These are phyloP conservation scores for Edaphochlamys debaryana DNA, from an alignment of 139 green algal genomes.

Conservation along the genomic window DNA sequence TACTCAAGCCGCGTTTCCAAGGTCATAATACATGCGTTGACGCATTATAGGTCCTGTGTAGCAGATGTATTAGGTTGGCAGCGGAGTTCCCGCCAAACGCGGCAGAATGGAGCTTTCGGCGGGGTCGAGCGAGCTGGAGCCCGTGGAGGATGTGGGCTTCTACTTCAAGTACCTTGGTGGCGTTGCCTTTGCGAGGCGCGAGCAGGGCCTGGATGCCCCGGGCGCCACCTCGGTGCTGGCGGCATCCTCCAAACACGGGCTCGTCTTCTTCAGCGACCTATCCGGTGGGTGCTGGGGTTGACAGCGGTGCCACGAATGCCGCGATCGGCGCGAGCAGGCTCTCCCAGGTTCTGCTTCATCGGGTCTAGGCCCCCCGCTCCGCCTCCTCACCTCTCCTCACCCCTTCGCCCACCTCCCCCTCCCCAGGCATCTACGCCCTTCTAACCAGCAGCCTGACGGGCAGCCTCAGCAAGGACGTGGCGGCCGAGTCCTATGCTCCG, in stretches of 20 bases:
- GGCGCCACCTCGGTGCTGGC: slow-evolving; percentile 3
- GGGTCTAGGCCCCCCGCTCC: no score
- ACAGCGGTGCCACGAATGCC: neutral
- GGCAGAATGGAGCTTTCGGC: neutral
- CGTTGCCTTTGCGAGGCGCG: neutral
- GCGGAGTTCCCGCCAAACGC: no score
- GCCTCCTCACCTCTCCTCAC: neutral
- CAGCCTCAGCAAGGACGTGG: neutral
- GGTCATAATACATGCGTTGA: no score
- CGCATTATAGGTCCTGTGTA: no score
- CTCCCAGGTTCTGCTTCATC: no score
- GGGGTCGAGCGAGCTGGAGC: neutral
- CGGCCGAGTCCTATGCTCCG: neutral
- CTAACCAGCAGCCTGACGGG: neutral
- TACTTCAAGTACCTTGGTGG: slow-evolving; percentile 47
- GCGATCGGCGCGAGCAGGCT: no score
- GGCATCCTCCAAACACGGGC: slow-evolving; percentile 4
- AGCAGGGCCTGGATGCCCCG: neutral
- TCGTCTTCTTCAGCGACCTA: slow-evolving; percentile 39
- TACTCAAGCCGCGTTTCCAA: no score
- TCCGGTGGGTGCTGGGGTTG: slow-evolving; percentile 5
- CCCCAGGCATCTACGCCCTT: slow-evolving; percentile 16
- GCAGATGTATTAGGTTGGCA: no score
- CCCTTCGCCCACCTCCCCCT: neutral
- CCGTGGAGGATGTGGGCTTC: slow-evolving; percentile 37